phyloP scores from a whole-genome alignment of 257 asterid species.

The Salvia hispanica region DNA sequence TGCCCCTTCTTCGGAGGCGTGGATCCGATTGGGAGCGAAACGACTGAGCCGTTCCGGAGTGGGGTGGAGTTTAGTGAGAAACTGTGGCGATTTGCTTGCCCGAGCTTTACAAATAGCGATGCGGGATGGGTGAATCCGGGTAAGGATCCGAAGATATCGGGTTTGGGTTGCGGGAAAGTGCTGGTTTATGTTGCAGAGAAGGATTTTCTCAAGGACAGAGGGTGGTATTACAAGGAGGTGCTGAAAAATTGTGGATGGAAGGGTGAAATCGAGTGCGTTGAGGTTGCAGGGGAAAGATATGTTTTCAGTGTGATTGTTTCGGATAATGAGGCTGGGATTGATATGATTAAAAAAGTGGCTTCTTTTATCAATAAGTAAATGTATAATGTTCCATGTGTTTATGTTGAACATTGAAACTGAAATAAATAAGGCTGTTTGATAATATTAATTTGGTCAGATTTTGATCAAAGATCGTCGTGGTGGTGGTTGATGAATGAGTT shows the following conservation, averaged over 20 bases:
- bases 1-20: conserved; percentile 59
- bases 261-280: conserved; percentile 54
- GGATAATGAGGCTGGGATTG: conserved; percentile 24
- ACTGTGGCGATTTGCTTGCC: conserved; percentile 36
- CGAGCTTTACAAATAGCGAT: conserved; percentile 36
- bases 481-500: too few relatives aligned
- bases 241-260: conserved; percentile 50
- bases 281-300: conserved; percentile 49
- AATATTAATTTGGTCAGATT: too few relatives aligned
- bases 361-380: conserved; percentile 8
- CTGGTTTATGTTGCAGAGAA: conserved; percentile 49
- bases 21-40: conserved; percentile 47
- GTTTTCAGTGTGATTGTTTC: conserved; percentile 50
- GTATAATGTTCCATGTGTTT: too few relatives aligned
- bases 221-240: conserved; percentile 41
- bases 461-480: too few relatives aligned
- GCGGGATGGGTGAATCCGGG: conserved; percentile 55
- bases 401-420: too few relatives aligned
- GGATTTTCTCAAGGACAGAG: conserved; percentile 49
- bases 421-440: too few relatives aligned
- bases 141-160: conserved; percentile 38
- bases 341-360: conserved; percentile 38
- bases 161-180: conserved; percentile 44
- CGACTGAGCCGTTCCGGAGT: fast-evolving
- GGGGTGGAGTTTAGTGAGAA: neutral